Evolutionary conservation across 345 rosid species (phyloP).

Genomic region (Euphorbia pulcherrima): DNA sequence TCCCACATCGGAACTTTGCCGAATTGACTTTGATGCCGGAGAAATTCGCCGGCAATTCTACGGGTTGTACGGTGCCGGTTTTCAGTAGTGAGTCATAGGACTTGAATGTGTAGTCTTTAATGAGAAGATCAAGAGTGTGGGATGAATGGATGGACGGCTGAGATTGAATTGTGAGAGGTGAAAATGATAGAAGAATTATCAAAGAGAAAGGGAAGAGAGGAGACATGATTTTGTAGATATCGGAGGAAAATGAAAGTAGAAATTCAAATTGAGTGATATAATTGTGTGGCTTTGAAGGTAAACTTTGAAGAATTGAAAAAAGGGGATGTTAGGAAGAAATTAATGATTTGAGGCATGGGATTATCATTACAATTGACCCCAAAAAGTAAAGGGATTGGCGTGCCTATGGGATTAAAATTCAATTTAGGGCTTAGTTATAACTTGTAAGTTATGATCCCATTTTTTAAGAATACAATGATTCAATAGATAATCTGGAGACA

Average conservation of each 20-base stretch:
- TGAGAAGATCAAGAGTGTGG: slow-evolving; percentile 61
- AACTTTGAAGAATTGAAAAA: slow-evolving; percentile 10
- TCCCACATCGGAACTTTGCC: slow-evolving; percentile 79
- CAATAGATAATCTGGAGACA: no score
- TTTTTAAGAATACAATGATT: no score
- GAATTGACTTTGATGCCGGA: slow-evolving; percentile 64
- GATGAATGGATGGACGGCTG: slow-evolving; percentile 49
- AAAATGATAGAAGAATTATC: slow-evolving; percentile 24
- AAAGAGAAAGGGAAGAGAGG: slow-evolving; percentile 24
- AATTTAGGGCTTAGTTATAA: slow-evolving; percentile 18
- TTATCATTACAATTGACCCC: slow-evolving; percentile 37
- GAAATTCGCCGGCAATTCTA: slow-evolving; percentile 62
- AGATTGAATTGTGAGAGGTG: slow-evolving; percentile 25
- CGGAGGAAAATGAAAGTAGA: neutral
- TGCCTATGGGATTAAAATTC: slow-evolving; percentile 27
- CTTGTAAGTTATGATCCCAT: no score
- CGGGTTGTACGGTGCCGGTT: slow-evolving; percentile 55
- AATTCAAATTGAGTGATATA: neutral
- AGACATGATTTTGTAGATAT: slow-evolving; percentile 8
- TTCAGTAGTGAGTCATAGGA: slow-evolving; percentile 43
- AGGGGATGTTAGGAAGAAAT: slow-evolving; percentile 29
- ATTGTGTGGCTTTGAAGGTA: neutral
- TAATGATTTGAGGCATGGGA: slow-evolving; percentile 48
- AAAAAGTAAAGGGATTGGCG: slow-evolving; percentile 33
- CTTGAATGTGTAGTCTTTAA: slow-evolving; percentile 65